Evolutionary conservation across 257 asterid genomes (phyloP), one percentile per base, ranked within the genome.

Genomic region (Nicotiana knightiana): DNA sequence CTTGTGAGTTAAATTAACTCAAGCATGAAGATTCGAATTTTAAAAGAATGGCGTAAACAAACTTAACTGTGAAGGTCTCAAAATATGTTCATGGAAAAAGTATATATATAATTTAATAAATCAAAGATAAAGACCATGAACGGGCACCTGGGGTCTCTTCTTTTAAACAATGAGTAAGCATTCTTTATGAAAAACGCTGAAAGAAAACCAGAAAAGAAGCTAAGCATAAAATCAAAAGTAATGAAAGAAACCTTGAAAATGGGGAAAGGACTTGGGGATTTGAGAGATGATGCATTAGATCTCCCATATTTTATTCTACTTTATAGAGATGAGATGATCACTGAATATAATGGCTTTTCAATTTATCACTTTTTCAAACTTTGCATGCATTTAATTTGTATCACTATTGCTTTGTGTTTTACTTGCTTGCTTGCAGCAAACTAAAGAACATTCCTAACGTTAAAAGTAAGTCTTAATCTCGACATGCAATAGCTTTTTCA

Each of bases 391-490:
- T 78, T 55, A 78, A 30, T 30, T 30, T 30, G 33, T 58, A 78
- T 58, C 73, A 37, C 35, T 21, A 58, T 58, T 79, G 57, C 67
- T 55, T 15, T 37, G 33, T 46, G 37, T 61, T 63, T 62, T 64
- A 35, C 81, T 21, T 65, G 67, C 71, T 62, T 64, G 46, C 81
- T 24, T 65, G 67, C 71, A 68, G n/a, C 83, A 77, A 70, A 70
- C 78, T 43, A 70, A 37, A 58, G 84, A 90, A 88, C 90, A 89
- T 87, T 92, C 92, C 89, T 87, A 86, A 85, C 90, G 89, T 89
- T 87, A 70, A 81, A 83, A 88, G 81, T 85, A 88, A 92, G 87
- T 85, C 84, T 62, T 84, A 78, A 83, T 86, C 86, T 88, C 71
- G 59, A 81, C 76, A 67, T 57, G 67, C 64, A 26, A 11, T 75